phyloP scores from a whole-genome alignment of 2,329 filamentous ascomycete species.

The Clonostachys rosea region DNA sequence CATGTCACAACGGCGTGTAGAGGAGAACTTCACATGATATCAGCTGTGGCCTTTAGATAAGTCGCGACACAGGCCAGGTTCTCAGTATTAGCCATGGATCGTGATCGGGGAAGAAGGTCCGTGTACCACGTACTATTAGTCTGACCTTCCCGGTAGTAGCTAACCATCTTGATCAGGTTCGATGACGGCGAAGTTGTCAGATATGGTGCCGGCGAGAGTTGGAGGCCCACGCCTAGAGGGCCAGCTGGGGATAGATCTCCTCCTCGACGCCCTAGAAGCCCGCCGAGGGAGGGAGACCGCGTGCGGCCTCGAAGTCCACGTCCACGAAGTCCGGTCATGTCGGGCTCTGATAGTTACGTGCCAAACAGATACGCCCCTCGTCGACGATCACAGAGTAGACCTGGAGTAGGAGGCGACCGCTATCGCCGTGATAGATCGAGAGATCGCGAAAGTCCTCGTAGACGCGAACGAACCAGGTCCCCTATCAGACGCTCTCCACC shows the following conservation, averaged over 20 bases:
- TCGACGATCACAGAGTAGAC: slow-evolving; percentile 30
- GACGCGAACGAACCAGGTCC: slow-evolving; percentile 28
- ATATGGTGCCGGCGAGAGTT: slow-evolving; percentile 58
- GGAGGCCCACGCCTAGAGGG: slow-evolving; percentile 50
- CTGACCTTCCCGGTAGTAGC: background rate
- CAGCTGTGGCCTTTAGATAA: too few species aligned
- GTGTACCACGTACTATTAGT: background rate
- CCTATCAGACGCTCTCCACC: slow-evolving; percentile 20
- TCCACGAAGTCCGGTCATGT: slow-evolving; percentile 29
- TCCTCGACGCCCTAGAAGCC: slow-evolving; percentile 5
- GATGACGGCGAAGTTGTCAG: slow-evolving; percentile 59
- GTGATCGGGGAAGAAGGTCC: slow-evolving; percentile 9
- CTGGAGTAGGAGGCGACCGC: slow-evolving; percentile 22
- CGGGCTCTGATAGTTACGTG: slow-evolving; percentile 39
- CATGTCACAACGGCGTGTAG: too few species aligned
- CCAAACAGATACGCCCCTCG: slow-evolving; percentile 35
- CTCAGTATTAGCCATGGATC: slow-evolving; percentile 2
- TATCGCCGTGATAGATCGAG: slow-evolving; percentile 36
- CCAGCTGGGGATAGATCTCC: slow-evolving; percentile 13
- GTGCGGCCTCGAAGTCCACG: slow-evolving; percentile 24
- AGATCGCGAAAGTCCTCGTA: slow-evolving; percentile 28
- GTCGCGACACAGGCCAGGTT: too few species aligned
- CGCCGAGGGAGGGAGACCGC: slow-evolving; percentile 12
- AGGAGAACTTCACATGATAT: too few species aligned
- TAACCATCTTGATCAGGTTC: slow-evolving; percentile 33